These are phyloP conservation scores for Fusarium abutilonis DNA, from an alignment of 2,329 filamentous ascomycete genomes.

Conservation along the genomic window DNA sequence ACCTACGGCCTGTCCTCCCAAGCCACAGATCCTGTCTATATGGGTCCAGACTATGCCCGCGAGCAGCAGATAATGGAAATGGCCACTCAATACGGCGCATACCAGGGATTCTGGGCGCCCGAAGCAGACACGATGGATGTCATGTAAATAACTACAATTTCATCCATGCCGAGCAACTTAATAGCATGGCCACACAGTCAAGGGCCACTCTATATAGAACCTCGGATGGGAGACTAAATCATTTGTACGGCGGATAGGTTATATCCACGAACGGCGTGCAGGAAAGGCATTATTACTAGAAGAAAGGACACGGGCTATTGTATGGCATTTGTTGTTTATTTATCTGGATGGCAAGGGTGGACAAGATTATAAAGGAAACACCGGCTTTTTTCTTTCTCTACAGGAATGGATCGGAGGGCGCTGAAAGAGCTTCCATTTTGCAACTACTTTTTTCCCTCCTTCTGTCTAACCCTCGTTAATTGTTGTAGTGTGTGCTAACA, in stretches of 20 bases:
- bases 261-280: background rate
- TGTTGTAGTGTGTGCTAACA: slow-evolving; percentile 41
- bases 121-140: slow-evolving; percentile 62
- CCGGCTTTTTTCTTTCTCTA: slow-evolving; percentile 5
- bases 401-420: slow-evolving; percentile 31
- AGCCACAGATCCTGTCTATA: slow-evolving; percentile 77
- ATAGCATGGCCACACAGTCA: slow-evolving; percentile 23
- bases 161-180: slow-evolving; percentile 25
- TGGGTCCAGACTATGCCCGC: slow-evolving; percentile 54
- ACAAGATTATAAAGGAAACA: slow-evolving; percentile 27
- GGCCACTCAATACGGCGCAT: slow-evolving; percentile 75
- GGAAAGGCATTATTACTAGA: slow-evolving; percentile 9
- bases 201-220: slow-evolving; percentile 10
- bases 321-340: slow-evolving; percentile 26
- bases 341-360: slow-evolving; percentile 24
- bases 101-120: slow-evolving; percentile 58
- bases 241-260: slow-evolving; percentile 14
- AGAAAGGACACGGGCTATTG: slow-evolving; percentile 19
- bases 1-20: slow-evolving; percentile 62
- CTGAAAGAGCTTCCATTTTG: slow-evolving; percentile 31
- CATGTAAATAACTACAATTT: slow-evolving; percentile 47
- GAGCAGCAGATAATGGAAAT: slow-evolving; percentile 66
- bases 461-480: slow-evolving; percentile 7
- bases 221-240: slow-evolving; percentile 7
- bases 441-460: slow-evolving; percentile 35